Evolutionary conservation across 768 basidiomycete species (phyloP).

Genomic region (Tulasnella sp.): DNA sequence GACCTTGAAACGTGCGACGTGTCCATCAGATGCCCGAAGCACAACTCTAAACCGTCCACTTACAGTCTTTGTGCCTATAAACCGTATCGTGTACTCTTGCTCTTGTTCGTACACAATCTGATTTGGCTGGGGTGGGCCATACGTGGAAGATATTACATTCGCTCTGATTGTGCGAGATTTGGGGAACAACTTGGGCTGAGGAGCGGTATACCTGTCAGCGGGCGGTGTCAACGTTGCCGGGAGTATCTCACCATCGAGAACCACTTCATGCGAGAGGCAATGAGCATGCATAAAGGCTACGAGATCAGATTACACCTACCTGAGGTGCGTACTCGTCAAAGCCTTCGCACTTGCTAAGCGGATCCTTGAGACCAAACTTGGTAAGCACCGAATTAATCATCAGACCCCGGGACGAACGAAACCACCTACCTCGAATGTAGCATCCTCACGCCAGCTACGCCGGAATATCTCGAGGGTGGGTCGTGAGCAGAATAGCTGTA

Average conservation of each 20-base stretch:
- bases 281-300: background rate
- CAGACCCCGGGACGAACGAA: background rate
- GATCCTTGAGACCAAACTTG: conserved; percentile 30
- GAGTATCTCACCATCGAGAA: conserved; percentile 36
- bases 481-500: conserved; percentile 20
- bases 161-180: conserved; percentile 38
- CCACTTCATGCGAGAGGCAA: conserved; percentile 30
- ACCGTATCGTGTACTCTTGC: conserved; percentile 47
- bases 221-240: background rate
- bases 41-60: conserved; percentile 8
- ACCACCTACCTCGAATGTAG: conserved; percentile 19
- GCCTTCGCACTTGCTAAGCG: conserved; percentile 38
- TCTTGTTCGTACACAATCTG: conserved; percentile 46
- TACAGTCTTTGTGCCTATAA: conserved; percentile 42
- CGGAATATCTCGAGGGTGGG: conserved; percentile 20
- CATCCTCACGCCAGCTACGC: conserved; percentile 20
- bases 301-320: conserved; percentile 27
- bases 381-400: background rate
- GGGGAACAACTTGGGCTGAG: conserved; percentile 43
- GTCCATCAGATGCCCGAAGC: background rate
- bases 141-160: conserved; percentile 48
- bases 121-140: conserved; percentile 34
- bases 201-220: conserved; percentile 4
- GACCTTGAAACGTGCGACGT: no score
- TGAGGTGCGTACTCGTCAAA: conserved; percentile 42